Conservation (phyloP, 139 green algal species). For the Coelastrella sp. region DNA sequence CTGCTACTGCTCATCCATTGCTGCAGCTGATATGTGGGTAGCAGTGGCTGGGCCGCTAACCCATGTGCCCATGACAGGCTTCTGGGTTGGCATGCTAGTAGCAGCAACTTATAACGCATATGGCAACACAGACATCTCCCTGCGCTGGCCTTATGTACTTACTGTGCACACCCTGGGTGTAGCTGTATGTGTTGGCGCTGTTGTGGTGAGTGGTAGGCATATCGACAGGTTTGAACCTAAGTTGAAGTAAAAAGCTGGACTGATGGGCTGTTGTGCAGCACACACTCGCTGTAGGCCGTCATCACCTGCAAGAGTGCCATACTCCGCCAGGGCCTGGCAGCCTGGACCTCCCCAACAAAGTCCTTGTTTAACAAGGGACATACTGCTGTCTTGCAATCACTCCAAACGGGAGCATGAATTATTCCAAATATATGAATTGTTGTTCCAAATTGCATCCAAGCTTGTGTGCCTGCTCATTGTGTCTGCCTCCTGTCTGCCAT, state of each 20-base stretch:
- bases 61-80: slow-evolving; percentile 72
- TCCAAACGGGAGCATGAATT: no score
- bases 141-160: slow-evolving; percentile 35
- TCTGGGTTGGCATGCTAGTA: slow-evolving; percentile 69
- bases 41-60: slow-evolving; percentile 78
- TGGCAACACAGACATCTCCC: slow-evolving; percentile 31
- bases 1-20: background rate
- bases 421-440: no score
- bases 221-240: background rate
- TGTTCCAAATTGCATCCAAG: no score
- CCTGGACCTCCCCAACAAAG: no score
- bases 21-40: slow-evolving; percentile 74
- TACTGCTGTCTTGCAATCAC: no score
- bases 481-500: background rate
- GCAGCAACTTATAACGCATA: slow-evolving; percentile 45
- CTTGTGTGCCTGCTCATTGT: background rate
- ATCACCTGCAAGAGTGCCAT: no score
- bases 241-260: no score
- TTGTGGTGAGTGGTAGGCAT: slow-evolving; percentile 40
- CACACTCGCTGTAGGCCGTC: no score
- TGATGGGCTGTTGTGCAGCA: no score
- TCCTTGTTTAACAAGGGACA: no score
- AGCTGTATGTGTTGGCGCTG: slow-evolving; percentile 55
- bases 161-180: slow-evolving; percentile 46
- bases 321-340: no score